phyloP scores from a whole-genome alignment of 495 filamentous ascomycete genomes.

The Penicillium paradoxum region DNA sequence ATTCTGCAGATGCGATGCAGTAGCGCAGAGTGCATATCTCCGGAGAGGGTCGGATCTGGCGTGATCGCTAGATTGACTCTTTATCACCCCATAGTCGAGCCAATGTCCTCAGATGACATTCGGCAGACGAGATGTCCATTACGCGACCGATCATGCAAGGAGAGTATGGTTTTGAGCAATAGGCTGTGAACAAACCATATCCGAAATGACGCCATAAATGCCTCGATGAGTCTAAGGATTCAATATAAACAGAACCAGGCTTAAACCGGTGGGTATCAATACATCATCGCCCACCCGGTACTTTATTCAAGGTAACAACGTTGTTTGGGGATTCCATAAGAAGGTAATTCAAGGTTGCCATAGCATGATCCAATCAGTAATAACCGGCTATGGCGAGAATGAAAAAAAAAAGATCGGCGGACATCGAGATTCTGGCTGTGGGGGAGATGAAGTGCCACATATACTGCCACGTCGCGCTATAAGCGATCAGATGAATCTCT shows the following conservation, averaged over 20 bases:
- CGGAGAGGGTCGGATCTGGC: slow-evolving; percentile 17
- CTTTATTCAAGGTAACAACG: no score
- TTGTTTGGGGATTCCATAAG: no score
- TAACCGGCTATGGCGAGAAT: neutral
- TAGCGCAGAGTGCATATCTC: slow-evolving; percentile 15
- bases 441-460: neutral
- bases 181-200: no score
- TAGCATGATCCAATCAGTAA: neutral
- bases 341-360: no score
- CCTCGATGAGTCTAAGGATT: neutral
- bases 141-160: no score
- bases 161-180: no score
- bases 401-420: neutral
- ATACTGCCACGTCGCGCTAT: neutral
- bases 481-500: neutral
- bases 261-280: neutral
- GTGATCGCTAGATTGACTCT: slow-evolving; percentile 2
- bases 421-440: neutral
- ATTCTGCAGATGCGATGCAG: slow-evolving; percentile 10
- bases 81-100: neutral
- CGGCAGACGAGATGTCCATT: no score
- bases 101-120: no score
- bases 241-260: neutral
- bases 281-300: neutral
- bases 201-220: slow-evolving; percentile 5